phyloP scores from a whole-genome alignment of 768 basidiomycete genomes.

The Lenzites betulinus region DNA sequence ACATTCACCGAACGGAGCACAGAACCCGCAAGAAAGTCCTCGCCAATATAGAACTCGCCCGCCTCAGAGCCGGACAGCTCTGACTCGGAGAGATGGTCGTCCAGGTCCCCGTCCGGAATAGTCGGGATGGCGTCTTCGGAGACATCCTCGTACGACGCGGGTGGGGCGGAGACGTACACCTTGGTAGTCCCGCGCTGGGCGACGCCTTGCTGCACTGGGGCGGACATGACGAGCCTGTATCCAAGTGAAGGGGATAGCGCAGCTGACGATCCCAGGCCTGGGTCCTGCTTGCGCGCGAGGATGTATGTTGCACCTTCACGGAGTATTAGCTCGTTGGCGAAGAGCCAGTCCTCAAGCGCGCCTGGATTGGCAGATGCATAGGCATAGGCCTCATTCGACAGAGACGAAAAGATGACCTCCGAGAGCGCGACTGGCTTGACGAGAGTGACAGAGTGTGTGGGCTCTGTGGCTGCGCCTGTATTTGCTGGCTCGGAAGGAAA shows the following conservation, averaged over 20 bases:
- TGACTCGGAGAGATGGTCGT: neutral
- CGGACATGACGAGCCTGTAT: constrained; percentile 53
- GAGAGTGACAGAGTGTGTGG: constrained; percentile 20
- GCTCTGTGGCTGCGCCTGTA: neutral
- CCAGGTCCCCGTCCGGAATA: constrained; percentile 15
- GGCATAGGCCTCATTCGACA: constrained; percentile 26
- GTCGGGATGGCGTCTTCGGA: constrained; percentile 14
- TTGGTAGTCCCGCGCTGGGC: constrained; percentile 49
- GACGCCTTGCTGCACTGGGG: constrained; percentile 77
- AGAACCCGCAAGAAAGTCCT: constrained; percentile 66
- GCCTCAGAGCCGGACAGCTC: constrained; percentile 11
- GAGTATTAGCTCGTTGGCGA: constrained; percentile 40
- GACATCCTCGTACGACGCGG: constrained; percentile 36
- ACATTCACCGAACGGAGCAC: constrained; percentile 33
- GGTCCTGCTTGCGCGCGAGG: constrained; percentile 25
- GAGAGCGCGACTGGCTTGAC: constrained; percentile 23
- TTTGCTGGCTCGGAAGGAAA: constrained; percentile 7
- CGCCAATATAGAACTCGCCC: constrained; percentile 63
- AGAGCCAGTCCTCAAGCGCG: constrained; percentile 29
- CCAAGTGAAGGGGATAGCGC: constrained; percentile 10
- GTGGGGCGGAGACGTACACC: constrained; percentile 34
- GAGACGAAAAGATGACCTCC: constrained; percentile 29
- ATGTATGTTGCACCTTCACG: constrained; percentile 50
- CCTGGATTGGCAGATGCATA: constrained; percentile 20
- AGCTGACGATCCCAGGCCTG: neutral